Evolutionary conservation across 2,329 filamentous ascomycete genomes (phyloP).

Genomic region (Fusarium nanum): DNA sequence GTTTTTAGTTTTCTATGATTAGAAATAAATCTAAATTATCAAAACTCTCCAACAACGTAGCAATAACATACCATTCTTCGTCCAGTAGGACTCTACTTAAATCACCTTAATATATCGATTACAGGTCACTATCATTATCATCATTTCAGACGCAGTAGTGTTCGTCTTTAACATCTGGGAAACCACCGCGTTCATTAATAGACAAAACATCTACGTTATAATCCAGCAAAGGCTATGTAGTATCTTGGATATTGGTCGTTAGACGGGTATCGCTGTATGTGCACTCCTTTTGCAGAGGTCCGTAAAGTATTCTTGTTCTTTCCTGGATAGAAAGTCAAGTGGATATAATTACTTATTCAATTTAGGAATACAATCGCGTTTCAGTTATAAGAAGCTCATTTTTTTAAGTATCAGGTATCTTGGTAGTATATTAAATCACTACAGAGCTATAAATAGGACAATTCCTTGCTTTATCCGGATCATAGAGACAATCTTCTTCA

Average conservation of each 20-base stretch:
- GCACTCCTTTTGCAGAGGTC: neutral
- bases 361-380: neutral
- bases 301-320: neutral
- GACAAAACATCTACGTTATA: neutral
- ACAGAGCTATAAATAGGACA: too few species aligned
- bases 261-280: rapidly evolving
- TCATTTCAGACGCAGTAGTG: neutral
- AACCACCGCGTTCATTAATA: rapidly evolving
- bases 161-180: neutral
- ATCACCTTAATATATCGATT: neutral
- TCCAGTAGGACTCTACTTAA: neutral
- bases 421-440: too few species aligned
- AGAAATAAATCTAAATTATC: rapidly evolving
- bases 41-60: neutral
- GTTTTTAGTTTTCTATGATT: neutral
- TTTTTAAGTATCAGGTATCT: too few species aligned
- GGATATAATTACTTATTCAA: rapidly evolving
- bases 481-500: too few species aligned
- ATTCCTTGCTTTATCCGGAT: too few species aligned
- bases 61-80: neutral
- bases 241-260: neutral
- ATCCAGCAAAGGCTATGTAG: neutral
- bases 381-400: too few species aligned
- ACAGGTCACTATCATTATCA: neutral
- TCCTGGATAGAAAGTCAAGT: neutral